Evolutionary conservation across 2,329 filamentous ascomycete species (phyloP), one percentile per base, ranked within the genome.

Genomic region (Trichoderma gracile): DNA sequence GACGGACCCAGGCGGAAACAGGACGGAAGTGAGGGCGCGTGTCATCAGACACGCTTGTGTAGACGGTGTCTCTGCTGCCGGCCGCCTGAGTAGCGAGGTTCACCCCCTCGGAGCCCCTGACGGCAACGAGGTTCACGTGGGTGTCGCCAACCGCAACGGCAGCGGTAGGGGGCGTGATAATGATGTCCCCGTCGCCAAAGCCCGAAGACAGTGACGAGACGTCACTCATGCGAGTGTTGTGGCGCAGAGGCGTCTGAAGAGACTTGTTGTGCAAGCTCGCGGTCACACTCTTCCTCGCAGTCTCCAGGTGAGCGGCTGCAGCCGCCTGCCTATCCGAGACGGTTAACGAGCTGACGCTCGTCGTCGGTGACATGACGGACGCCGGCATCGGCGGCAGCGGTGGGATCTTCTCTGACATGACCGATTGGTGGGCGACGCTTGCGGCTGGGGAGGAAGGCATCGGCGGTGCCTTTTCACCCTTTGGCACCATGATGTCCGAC

Each of bases 121-220:
- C 58, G 17, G 42, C 63, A 21, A 45, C 15, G 40, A 54, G 47
- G 47, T 61, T 52, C 30, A 53, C 15, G 65, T 25, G 42, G 27
- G 49, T 30, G 43, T 43, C 63, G 54, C 23, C 21, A 47, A 21
- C 54, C 25, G 56, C 47, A 45, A 10, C 19, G 15, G 42, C 40
- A 50, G 63, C 56, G 64, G 74, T 68, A 30, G 73, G 75, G 6
- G 79, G 78, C 15, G 45, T 54, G 27, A 83, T 73, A 38, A 85
- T 79, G 30, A 87, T 84, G 50, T 87, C 83, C 25, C 81, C 84
- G 69, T 89, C 86, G 19, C 86, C 86, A 67, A 88, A 88, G 7
- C 86, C 86, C 0, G 86, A 89, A 0, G 86, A 88, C 4, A 89
- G 76, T 0, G 86, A 88, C 0, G 86, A 88, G 38, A 86, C 69